Percentiles rank a stretch among this genome's conserved stretches.
Evolutionary conservation across 768 basidiomycete genomes (phyloP).

Genomic region (Hygrophorus pudorinus): DNA sequence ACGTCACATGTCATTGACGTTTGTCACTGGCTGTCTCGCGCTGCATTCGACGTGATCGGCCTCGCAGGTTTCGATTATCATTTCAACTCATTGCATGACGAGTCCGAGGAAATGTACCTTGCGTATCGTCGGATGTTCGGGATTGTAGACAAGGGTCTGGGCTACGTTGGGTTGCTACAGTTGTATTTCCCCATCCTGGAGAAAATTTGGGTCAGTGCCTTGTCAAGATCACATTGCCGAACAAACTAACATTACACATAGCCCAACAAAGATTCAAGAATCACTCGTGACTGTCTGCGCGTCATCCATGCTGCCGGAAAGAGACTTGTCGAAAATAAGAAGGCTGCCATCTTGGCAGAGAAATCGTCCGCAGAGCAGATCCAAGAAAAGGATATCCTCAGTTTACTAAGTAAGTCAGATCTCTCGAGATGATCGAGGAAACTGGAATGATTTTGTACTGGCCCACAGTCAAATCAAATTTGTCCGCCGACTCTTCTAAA

Average conservation of each 20-base stretch:
- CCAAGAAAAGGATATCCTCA: conserved; percentile 37
- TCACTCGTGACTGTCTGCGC: conserved; percentile 26
- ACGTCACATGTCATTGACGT: conserved; percentile 20
- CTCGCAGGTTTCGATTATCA: conserved; percentile 39
- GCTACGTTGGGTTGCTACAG: conserved; percentile 29
- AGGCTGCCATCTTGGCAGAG: conserved; percentile 25
- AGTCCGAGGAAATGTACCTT: conserved; percentile 36
- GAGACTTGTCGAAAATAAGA: conserved; percentile 34
- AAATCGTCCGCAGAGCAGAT: conserved; percentile 19
- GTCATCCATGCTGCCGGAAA: conserved; percentile 32
- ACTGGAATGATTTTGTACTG: background rate
- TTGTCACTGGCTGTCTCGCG: conserved; percentile 48
- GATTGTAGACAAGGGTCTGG: conserved; percentile 36
- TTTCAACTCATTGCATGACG: conserved; percentile 39
- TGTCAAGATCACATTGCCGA: background rate
- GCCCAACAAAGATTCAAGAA: conserved; percentile 32
- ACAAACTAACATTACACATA: conserved; percentile 11
- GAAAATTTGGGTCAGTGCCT: conserved; percentile 31
- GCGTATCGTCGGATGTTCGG: conserved; percentile 27
- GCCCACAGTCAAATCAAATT: conserved; percentile 48
- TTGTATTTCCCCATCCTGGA: conserved; percentile 37
- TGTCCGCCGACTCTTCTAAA: conserved; percentile 32
- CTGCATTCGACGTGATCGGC: conserved; percentile 25
- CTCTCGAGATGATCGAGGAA: background rate
- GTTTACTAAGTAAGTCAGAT: conserved; percentile 32